These are phyloP conservation scores for Pseudopyricularia cyperi DNA, from an alignment of 2,329 filamentous ascomycete genomes.

Conservation along the genomic window DNA sequence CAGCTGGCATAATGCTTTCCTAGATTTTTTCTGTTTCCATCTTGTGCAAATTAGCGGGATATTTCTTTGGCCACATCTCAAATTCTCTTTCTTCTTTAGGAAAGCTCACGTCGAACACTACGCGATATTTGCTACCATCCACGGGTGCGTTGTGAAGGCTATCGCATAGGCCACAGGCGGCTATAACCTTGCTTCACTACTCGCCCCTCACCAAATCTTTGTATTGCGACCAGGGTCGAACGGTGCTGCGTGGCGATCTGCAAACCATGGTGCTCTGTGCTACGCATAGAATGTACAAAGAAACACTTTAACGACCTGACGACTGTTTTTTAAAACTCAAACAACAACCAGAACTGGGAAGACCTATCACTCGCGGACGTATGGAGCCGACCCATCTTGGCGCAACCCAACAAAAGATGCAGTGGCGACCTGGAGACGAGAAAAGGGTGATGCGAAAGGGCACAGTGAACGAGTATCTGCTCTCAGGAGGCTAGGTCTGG, in stretches of 20 bases:
- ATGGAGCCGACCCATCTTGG: not conserved
- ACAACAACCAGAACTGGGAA: not conserved
- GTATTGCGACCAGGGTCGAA: not conserved
- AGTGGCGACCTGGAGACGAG: too few species aligned
- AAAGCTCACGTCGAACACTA: not conserved
- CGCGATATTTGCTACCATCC: not conserved
- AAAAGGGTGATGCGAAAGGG: too few species aligned
- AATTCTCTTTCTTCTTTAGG: not conserved
- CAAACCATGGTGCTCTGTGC: not conserved
- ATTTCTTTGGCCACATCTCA: not conserved
- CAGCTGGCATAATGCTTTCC: too few species aligned
- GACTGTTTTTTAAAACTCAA: not conserved
- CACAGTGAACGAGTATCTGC: too few species aligned
- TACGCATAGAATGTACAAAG: constrained; percentile 5
- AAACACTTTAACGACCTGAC: constrained; percentile 7
- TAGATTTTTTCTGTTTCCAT: not conserved
- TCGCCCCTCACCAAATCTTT: too few species aligned
- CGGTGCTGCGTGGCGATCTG: not conserved
- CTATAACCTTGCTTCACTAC: not conserved
- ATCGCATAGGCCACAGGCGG: not conserved
- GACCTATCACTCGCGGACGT: not conserved
- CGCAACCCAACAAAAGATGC: not conserved
- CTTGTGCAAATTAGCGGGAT: not conserved
- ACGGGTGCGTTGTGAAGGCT: not conserved
- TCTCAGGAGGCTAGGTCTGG: too few species aligned